Evolutionary conservation across 305 asterid species (phyloP).

Genomic region (Fraxinus latifolia): DNA sequence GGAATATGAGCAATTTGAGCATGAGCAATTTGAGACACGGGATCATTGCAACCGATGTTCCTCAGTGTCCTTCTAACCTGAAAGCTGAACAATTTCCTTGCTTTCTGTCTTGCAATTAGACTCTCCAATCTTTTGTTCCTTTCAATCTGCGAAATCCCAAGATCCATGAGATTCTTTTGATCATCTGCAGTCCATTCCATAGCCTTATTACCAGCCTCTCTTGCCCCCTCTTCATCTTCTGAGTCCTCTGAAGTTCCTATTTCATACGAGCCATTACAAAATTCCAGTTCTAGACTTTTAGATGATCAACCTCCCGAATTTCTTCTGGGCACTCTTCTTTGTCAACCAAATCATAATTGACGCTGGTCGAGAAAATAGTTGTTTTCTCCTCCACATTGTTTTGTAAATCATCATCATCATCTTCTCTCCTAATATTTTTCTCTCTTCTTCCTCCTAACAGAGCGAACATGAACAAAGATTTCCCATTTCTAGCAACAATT

Average conservation of each 20-base stretch:
- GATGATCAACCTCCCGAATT: constrained; percentile 46
- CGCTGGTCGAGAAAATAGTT: constrained; percentile 27
- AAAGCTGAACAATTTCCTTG: constrained; percentile 46
- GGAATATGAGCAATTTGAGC: constrained; percentile 36
- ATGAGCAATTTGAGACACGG: constrained; percentile 30
- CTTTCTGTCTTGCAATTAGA: constrained; percentile 75
- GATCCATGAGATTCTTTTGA: constrained; percentile 50
- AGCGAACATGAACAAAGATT: constrained; percentile 45
- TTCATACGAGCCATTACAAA: not conserved
- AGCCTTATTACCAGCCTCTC: constrained; percentile 29
- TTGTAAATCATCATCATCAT: constrained; percentile 12
- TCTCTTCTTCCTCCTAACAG: constrained; percentile 66
- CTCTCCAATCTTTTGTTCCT: constrained; percentile 72
- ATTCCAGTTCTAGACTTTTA: constrained; percentile 2
- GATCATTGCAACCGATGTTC: constrained; percentile 39
- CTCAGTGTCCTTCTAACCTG: constrained; percentile 45
- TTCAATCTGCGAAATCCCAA: constrained; percentile 57
- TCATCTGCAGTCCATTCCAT: constrained; percentile 42
- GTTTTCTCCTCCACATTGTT: constrained; percentile 39
- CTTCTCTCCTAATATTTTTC: constrained; percentile 28
- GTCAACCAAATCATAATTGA: constrained; percentile 29
- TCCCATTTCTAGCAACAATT: constrained; percentile 18
- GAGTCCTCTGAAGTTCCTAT: constrained; percentile 28
- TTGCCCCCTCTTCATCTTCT: constrained; percentile 31
- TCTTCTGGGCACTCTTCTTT: constrained; percentile 56